Base-by-base conservation (phyloP, 2,329 filamentous ascomycete genomes). In the Arthrobotrys musiformis region DNA sequence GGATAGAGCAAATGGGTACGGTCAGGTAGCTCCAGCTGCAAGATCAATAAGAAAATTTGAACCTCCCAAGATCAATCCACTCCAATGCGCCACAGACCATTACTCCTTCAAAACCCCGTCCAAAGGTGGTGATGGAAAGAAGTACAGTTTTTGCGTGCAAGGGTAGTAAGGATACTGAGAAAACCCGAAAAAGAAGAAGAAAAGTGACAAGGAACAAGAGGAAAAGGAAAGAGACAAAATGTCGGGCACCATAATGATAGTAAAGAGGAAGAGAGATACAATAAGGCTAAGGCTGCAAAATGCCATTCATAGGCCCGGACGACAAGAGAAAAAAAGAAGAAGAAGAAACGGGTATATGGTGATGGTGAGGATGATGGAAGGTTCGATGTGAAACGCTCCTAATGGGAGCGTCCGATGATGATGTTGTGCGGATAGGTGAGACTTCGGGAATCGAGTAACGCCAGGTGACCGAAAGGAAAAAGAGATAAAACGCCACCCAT, bases 21-120 rank as follows among this genome's bases (percentile, higher is more conserved):
- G 30, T 70, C 66, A 77, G 73, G 73, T 77, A 77, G 73, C 73
- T 56, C 42, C 66, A 77, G 33, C 73, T 77, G 73, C 73, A 77
- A 66, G 52, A 77, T 77, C 73, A 66, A 62, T 54, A 70, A 77
- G 37, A 30, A 46, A 26, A 50, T 24, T 68, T 50, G 40, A 54
- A 42, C 73, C 61, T 70, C 73, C 54, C 66, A 67, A 70, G 61
- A 67, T 70, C 58, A 48, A 52, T 61, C 73, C 73, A 42, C 73
- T 77, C 73, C 73, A 77, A 63, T 70, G 73, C 73, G 73, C 73
- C 72, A 70, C 72, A 63, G 56, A 67, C 73, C 61, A 33, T 70
- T 54, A 77, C 73, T 67, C 66, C 66, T 70, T 66, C 73, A 33
- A 40, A n/a, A 70, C 58, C 66, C 66, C 64, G 66, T 56, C 66